These are phyloP conservation scores for Fusarium sp. DNA, from an alignment of 2,329 filamentous ascomycete species.

Conservation along the genomic window DNA sequence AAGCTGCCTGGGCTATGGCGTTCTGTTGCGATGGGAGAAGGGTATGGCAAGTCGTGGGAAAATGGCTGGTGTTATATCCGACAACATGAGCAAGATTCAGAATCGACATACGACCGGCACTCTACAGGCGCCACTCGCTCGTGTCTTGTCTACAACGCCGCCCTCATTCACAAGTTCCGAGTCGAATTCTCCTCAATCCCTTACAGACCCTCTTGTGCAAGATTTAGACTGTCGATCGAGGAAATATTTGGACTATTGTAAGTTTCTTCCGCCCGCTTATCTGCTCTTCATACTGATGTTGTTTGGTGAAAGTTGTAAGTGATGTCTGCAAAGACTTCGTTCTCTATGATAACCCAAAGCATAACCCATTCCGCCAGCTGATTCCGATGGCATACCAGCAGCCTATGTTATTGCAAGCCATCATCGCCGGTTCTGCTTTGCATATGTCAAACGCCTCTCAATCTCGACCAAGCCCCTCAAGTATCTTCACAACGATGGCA, in stretches of 20 bases:
- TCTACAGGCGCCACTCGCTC: accelerated
- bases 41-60: neutral
- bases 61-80: neutral
- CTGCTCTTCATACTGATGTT: accelerated
- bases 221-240: neutral
- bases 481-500: neutral
- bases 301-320: neutral
- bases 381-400: neutral
- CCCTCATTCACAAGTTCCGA: neutral
- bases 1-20: neutral
- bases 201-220: neutral
- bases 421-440: neutral
- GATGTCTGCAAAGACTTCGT: neutral
- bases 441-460: neutral
- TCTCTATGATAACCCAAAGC: neutral
- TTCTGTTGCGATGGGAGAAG: neutral
- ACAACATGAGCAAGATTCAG: neutral
- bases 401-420: neutral
- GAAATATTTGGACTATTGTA: neutral
- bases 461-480: neutral
- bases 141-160: accelerated
- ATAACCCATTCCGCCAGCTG: neutral
- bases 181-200: neutral
- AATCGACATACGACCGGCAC: accelerated
- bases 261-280: accelerated